Evolutionary conservation across 352 stramenopile genomes (phyloP).

Genomic region (Pythium brachiatum): DNA sequence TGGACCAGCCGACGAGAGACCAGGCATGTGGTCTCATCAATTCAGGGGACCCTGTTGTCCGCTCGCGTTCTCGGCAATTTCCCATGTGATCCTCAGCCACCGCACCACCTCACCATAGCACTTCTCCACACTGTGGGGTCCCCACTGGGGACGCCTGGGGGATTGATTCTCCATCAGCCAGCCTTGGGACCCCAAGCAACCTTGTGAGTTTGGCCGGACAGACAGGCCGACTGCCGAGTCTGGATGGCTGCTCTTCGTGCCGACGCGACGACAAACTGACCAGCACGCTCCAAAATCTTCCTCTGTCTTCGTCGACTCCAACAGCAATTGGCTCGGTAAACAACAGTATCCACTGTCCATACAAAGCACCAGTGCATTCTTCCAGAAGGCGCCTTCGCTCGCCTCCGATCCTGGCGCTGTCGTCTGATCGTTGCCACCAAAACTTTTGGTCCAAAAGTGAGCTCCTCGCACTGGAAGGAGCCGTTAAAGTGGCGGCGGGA

Average conservation of each 20-base stretch:
- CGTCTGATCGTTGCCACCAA: background rate
- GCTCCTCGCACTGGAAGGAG: conserved; percentile 8
- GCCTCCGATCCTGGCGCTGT: too few relatives aligned
- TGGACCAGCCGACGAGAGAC: background rate
- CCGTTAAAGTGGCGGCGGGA: conserved; percentile 1
- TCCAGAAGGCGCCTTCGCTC: too few relatives aligned
- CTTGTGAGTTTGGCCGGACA: background rate
- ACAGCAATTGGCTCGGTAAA: background rate
- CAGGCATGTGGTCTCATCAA: background rate
- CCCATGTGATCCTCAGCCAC: background rate
- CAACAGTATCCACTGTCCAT: too few relatives aligned
- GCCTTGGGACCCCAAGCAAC: background rate
- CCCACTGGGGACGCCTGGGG: too few relatives aligned
- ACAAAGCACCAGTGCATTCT: too few relatives aligned
- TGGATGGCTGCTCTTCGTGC: conserved; percentile 2
- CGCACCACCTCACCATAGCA: background rate
- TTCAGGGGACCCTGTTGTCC: background rate
- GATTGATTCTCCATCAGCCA: too few relatives aligned
- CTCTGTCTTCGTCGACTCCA: background rate
- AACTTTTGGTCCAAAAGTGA: conserved; percentile 1
- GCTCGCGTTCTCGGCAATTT: background rate
- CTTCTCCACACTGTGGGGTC: too few relatives aligned
- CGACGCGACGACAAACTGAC: conserved; percentile 1
- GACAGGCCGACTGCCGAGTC: background rate
- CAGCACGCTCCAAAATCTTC: background rate